Conservation (phyloP, 345 rosid species). For the Firmiana major region DNA sequence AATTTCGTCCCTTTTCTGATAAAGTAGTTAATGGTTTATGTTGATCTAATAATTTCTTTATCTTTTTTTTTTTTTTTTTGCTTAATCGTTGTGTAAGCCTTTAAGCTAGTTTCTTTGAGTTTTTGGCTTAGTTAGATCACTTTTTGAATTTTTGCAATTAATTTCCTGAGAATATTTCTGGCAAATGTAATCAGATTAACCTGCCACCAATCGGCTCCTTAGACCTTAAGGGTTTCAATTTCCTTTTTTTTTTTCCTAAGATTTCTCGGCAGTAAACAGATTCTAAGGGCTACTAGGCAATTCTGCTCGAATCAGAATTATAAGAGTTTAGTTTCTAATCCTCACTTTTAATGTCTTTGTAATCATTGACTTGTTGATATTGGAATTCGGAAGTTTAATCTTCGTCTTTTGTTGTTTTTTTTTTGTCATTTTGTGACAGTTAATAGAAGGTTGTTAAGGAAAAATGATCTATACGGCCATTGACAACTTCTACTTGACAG, state of each 20-base stretch:
- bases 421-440: slow-evolving; percentile 6
- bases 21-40: too few species aligned
- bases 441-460: slow-evolving; percentile 7
- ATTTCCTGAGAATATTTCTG: neutral
- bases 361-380: neutral
- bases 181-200: neutral
- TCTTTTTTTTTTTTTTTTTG: too few species aligned
- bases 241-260: neutral
- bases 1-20: neutral
- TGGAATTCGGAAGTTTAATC: neutral
- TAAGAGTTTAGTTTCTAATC: neutral
- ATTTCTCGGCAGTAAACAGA: neutral
- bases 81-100: too few species aligned
- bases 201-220: neutral
- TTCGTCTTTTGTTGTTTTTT: neutral
- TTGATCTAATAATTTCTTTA: too few species aligned
- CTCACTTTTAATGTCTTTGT: neutral
- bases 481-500: slow-evolving; percentile 79
- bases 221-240: neutral
- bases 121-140: too few species aligned
- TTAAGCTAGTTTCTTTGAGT: too few species aligned
- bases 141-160: neutral
- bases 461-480: slow-evolving; percentile 87
- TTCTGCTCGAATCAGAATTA: neutral
- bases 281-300: neutral